Base-by-base conservation (phyloP, 2,329 filamentous ascomycete genomes). In the Diaporthe destruens region DNA sequence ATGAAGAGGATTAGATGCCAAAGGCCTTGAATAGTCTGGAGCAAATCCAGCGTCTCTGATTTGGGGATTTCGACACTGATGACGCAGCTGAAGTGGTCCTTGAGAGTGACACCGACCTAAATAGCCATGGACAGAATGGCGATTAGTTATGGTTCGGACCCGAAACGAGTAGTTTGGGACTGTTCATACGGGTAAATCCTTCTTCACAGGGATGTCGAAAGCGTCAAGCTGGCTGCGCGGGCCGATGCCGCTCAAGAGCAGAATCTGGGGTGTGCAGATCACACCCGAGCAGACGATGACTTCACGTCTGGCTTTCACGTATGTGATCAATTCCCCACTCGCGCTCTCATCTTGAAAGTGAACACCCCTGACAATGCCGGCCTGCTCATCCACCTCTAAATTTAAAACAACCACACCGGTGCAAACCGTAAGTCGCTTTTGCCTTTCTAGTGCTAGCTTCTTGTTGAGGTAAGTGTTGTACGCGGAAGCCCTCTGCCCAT, bases 241-340 rank as follows among this genome's bases (percentile, higher is more conserved):
- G 0, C 80, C 80, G 18, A 82, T 77, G 18, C 80, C 80, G 71
- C 80, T 81, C 25, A 49, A 72, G 74, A 80, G 75, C 1, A 82
- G 76, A 18, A 82, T 69, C 61, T 82, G 80, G 0, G 81, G 80
- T 0, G 78, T 77, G 32, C 78, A 78, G 6, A 79, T 66, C 3
- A 78, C 75, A 7, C 80, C 79, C 9, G 75, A 76, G 72, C 78
- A 79, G 6, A 82, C 23, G 11, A 82, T 78, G n/a, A 81, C 78
- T 61, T 82, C 80, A 1, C 79, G 75, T 3, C 72, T 72, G 0
- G 78, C 79, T 34, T 75, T 74, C 34, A 79, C 78, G n/a, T 77
- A 7, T 54, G 11, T 12, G 11, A n/a, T 70, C 29, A 66, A 69
- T 59, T 61, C 36, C 39, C 39, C 3, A 3, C 9, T 29, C 25